These are phyloP conservation scores for Dendrobium chrysotoxum DNA, from an alignment of 106 monocot species.

Conservation along the genomic window DNA sequence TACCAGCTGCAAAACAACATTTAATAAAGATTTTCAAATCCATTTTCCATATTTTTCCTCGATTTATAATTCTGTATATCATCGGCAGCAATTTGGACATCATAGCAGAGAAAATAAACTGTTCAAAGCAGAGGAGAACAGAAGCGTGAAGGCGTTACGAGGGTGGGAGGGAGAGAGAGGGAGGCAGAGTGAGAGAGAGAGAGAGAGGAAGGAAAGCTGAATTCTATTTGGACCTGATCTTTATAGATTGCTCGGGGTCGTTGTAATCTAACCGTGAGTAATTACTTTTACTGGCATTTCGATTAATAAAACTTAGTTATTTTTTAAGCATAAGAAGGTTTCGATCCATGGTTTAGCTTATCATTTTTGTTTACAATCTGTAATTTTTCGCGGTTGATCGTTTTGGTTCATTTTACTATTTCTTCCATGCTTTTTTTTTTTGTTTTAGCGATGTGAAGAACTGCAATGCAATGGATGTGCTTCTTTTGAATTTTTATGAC, in stretches of 20 bases:
- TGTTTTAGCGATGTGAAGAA: background rate
- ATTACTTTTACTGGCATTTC: background rate
- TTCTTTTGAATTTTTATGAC: background rate
- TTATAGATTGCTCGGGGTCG: background rate
- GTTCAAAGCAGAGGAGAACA: background rate
- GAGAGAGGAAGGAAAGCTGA: background rate
- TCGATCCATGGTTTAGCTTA: background rate
- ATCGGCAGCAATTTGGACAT: background rate
- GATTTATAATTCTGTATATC: background rate
- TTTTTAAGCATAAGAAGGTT: background rate
- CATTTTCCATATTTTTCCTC: background rate
- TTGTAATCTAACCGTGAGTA: background rate
- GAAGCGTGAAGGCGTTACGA: background rate
- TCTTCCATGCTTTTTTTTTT: background rate
- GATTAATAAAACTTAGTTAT: background rate
- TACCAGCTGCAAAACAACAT: background rate
- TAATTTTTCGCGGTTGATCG: too few relatives aligned
- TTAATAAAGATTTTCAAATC: constrained; percentile 1
- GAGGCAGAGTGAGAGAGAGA: background rate
- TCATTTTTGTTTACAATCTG: background rate
- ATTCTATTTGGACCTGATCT: background rate
- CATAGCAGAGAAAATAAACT: background rate
- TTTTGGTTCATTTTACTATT: background rate
- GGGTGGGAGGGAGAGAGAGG: background rate
- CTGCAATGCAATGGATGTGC: background rate